These are phyloP conservation scores for Eutrema japonicum DNA, from an alignment of 345 rosid genomes.

Conservation along the genomic window DNA sequence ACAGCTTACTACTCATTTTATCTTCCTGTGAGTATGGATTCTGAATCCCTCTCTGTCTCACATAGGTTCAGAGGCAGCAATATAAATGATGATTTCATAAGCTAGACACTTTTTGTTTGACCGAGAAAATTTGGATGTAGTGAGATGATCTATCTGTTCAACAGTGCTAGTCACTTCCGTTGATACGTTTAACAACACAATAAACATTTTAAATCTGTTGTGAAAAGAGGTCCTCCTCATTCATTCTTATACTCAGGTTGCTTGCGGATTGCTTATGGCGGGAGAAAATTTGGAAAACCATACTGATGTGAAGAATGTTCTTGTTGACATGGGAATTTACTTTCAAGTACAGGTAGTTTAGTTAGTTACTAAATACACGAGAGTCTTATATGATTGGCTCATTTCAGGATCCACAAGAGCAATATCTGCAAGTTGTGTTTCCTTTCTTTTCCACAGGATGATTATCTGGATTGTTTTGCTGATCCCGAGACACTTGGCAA, in stretches of 20 bases:
- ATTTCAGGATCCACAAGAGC: not conserved
- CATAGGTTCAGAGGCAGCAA: not conserved
- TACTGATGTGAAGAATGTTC: constrained; percentile 58
- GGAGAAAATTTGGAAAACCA: constrained; percentile 75
- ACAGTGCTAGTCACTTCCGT: not conserved
- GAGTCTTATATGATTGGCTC: not conserved
- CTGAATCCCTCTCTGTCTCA: not conserved
- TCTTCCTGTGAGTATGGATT: constrained; percentile 65
- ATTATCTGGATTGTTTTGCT: constrained; percentile 81
- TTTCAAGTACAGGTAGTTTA: constrained; percentile 73
- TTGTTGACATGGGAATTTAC: constrained; percentile 73
- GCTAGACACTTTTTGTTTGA: not conserved
- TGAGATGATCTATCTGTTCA: not conserved
- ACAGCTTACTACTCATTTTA: constrained; percentile 79
- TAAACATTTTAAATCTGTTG: not conserved
- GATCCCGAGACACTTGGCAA: constrained; percentile 69
- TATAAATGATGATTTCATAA: too few species aligned
- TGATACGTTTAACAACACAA: not conserved
- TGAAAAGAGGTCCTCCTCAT: constrained; percentile 1
- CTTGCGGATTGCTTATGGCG: constrained; percentile 73
- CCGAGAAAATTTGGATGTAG: not conserved
- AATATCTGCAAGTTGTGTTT: not conserved
- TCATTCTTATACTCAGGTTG: constrained; percentile 55
- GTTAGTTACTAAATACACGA: not conserved
- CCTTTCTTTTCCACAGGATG: constrained; percentile 55